These are phyloP conservation scores for Euphrasia arctica DNA, from an alignment of 305 asterid genomes.

Conservation along the genomic window DNA sequence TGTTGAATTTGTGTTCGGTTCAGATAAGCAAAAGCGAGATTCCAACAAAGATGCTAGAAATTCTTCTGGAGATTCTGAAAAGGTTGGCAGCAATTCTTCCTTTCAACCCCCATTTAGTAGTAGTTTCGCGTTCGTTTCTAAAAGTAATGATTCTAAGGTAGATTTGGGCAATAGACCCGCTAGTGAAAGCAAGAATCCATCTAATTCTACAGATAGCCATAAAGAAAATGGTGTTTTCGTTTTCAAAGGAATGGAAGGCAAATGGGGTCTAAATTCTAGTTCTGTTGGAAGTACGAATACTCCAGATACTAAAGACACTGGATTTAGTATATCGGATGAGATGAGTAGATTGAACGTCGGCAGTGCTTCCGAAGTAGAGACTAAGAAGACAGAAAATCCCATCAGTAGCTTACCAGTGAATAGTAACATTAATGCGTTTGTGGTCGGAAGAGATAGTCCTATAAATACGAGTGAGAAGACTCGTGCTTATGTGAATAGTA, in stretches of 20 bases:
- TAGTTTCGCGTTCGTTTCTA: slow-evolving; percentile 29
- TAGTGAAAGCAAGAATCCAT: slow-evolving; percentile 24
- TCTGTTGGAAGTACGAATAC: slow-evolving; percentile 24
- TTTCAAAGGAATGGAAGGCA: slow-evolving; percentile 39
- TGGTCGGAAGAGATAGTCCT: slow-evolving; percentile 40
- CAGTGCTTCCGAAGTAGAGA: slow-evolving; percentile 31
- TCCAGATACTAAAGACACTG: slow-evolving; percentile 22
- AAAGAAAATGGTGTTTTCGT: slow-evolving; percentile 38
- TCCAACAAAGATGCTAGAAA: slow-evolving; percentile 4
- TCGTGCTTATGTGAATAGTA: slow-evolving; percentile 28
- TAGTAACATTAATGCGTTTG: slow-evolving; percentile 29
- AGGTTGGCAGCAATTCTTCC: slow-evolving; percentile 24
- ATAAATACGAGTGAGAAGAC: slow-evolving; percentile 39
- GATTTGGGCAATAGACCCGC: slow-evolving; percentile 24
- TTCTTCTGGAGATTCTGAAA: slow-evolving; percentile 33
- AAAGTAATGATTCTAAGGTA: slow-evolving; percentile 20
- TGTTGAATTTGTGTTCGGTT: slow-evolving; percentile 33
- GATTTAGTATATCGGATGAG: slow-evolving; percentile 28
- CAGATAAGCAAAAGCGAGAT: slow-evolving; percentile 19
- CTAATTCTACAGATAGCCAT: slow-evolving; percentile 22
- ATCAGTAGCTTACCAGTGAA: slow-evolving; percentile 13
- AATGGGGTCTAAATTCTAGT: slow-evolving; percentile 11
- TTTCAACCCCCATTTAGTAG: slow-evolving; percentile 27
- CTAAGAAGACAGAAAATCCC: slow-evolving; percentile 22
- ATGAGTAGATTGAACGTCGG: slow-evolving; percentile 39